Base-by-base conservation (phyloP, 345 rosid species). In the Euphorbia lathyris region DNA sequence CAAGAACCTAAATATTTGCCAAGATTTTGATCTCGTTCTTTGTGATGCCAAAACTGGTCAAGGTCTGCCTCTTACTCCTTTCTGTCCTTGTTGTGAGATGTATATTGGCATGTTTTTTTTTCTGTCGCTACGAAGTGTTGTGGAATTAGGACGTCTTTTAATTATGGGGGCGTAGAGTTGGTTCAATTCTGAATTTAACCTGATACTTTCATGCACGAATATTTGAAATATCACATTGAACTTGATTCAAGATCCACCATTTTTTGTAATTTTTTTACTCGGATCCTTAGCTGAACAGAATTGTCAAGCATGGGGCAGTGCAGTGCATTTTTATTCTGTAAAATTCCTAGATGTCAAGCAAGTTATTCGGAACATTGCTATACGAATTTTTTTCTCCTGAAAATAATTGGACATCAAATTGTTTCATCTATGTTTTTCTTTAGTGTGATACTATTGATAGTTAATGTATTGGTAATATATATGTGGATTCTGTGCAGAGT, bases 21-120 rank as follows among this genome's bases (percentile, higher is more conserved):
- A 80, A 36, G 78, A 77, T 56, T 80, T 72, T 66, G 82, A 83
- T 71, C 83, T 83, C 14, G 57, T 80, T 63, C 68, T 83, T 65
- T 74, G 76, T 9, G 83, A 80, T 69, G 76, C 80, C 40, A 25
- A 48, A 2, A 68, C 78, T 11, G 83, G 83, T 57, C 78, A 59
- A 77, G 86, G 86, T 83, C 53, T 25, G 32, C 16, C n/a, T 2
- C 19, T 47, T 42, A 36, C 55, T 43, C n/a, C 27, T 60, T 17
- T n/a, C 52, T 22, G 7, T 38, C 16, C 0, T 20, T 8, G 9
- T 1, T 58, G 38, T 58, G 38, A 20, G 27, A 23, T 53, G 22
- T 0, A 5, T 17, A 51, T 56, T 25, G 23, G 11, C 36, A 2
- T 32, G 36, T 9, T 42, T 1, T 22, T 1, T 25, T 26, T 55